Base-by-base conservation (phyloP, 495 filamentous ascomycete genomes). In the Aspergillus homomorphus region DNA sequence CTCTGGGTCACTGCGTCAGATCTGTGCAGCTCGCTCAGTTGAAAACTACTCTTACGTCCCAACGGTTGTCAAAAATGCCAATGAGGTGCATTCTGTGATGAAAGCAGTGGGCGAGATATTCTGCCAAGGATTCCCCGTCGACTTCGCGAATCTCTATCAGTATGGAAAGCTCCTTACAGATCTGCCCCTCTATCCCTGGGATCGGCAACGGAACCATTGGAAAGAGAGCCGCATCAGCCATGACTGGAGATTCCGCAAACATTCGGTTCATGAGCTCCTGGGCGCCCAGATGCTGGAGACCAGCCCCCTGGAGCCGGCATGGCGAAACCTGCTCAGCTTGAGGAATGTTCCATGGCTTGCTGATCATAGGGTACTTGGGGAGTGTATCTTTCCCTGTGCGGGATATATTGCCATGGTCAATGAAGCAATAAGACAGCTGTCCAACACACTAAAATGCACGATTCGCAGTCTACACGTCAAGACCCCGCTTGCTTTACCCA, bases 151-250 rank as follows among this genome's bases (percentile, higher is more conserved):
- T 0, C 43, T 74, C 16, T 75, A 75, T 60, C 71, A 73, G 19
- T 22, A 38, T 4, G 60, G 60, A 1, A 49, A 57, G 62, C 64
- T 73, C 9, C 45, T 80, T 8, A 19, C 66, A 6, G 73, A 74
- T 26, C 64, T 84, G 23, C 79, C 75, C 24, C 53, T 68, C 1
- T 84, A 84, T 38, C 73, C 80, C 0, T 84, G 81, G 80, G 63
- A 81, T 8, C 74, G 74, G 24, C 64, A 67, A 16, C 51, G 56
- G 14, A 54, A 46, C 22, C 75, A 75, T 55, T 84, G 78, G 79
- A 63, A 70, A 43, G 78, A 84, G 57, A 71, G 64, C 22, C 70
- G 77, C 2, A 59, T 78, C 24, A 65, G 64, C 2, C 54, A 66
- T 49, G 75, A 77, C 41, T 80, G 79, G 64, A 72, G 82, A 8